Base-by-base conservation (phyloP, 345 rosid species). In the Aethionema arabicum region DNA sequence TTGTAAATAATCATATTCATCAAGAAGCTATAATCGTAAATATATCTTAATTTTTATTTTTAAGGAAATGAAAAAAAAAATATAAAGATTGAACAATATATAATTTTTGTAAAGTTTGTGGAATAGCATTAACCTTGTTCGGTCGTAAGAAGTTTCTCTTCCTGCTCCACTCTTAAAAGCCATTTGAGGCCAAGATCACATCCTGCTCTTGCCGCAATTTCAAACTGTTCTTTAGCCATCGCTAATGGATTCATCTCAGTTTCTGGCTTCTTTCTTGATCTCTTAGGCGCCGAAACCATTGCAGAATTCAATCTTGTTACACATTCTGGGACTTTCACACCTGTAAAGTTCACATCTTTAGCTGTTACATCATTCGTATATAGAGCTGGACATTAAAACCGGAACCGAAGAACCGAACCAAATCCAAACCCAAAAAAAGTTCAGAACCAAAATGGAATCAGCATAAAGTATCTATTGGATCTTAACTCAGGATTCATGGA, bases 91-190 rank as follows among this genome's bases (percentile, higher is more conserved):
- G 27, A 21, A 21, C 27, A 21, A 21, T 21, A 21, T n/a, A n/a
- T n/a, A n/a, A n/a, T n/a, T n/a, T n/a, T n/a, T n/a, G n/a, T n/a
- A n/a, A n/a, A n/a, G n/a, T n/a, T n/a, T n/a, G n/a, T n/a, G n/a
- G n/a, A n/a, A n/a, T n/a, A n/a, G 27, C 27, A 21, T 21, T 21
- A 21, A 40, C 11, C 75, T 65, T 65, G 37, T 51, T 71, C 66
- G 6, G n/a, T 71, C 49, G 29, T 14, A 32, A 85, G 74, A 49
- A 57, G 76, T 61, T 78, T 79, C 76, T 90, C 97, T 73, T 84
- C 96, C 75, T 93, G 91, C 70, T 90, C 95, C 3, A 90, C 15
- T 72, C 96, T 76, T 62, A 71, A 77, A 60, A 89, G 63, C 99
- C 99, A 90, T 72, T 79, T 82, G 4, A 87, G 66, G 43, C 97